Evolutionary conservation across 179 eudicot genomes (phyloP).

Genomic region (Spergularia azorica): DNA sequence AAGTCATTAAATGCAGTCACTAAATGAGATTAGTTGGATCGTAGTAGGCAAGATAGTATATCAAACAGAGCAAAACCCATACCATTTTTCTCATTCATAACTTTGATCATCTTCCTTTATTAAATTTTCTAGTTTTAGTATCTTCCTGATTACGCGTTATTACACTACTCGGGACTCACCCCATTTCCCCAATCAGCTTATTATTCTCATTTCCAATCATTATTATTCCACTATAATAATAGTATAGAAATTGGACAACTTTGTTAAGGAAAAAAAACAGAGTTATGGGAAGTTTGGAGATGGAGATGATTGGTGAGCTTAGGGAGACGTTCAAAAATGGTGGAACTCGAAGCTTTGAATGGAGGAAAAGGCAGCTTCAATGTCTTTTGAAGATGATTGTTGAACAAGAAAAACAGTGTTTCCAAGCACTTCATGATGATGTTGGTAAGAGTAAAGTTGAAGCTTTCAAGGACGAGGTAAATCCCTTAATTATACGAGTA

Average conservation of each 20-base stretch:
- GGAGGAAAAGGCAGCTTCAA: conserved; percentile 44
- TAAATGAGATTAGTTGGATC: conserved; percentile 23
- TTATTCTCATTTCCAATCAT: too few species aligned
- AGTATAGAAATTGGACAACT: too few species aligned
- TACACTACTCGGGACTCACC: too few species aligned
- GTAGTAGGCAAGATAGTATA: background rate
- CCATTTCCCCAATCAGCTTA: too few species aligned
- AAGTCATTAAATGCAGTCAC: conserved; percentile 12
- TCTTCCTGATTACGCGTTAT: too few species aligned
- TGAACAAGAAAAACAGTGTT: conserved; percentile 31
- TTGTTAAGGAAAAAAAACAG: background rate
- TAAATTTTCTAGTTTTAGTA: too few species aligned
- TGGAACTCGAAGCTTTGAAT: conserved; percentile 48
- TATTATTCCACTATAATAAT: too few species aligned
- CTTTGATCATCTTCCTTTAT: too few species aligned
- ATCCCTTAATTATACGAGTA: too few species aligned
- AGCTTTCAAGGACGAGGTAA: conserved; percentile 51
- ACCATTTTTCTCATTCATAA: too few species aligned
- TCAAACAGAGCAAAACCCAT: too few species aligned
- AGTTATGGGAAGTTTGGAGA: background rate
- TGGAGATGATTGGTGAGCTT: conserved; percentile 30
- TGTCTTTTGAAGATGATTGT: conserved; percentile 32
- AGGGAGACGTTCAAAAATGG: conserved; percentile 59
- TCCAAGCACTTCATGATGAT: conserved; percentile 41
- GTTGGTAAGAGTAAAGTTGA: conserved; percentile 43